Base-by-base conservation (phyloP, 352 stramenopile species). In the Bremia lactucae region DNA sequence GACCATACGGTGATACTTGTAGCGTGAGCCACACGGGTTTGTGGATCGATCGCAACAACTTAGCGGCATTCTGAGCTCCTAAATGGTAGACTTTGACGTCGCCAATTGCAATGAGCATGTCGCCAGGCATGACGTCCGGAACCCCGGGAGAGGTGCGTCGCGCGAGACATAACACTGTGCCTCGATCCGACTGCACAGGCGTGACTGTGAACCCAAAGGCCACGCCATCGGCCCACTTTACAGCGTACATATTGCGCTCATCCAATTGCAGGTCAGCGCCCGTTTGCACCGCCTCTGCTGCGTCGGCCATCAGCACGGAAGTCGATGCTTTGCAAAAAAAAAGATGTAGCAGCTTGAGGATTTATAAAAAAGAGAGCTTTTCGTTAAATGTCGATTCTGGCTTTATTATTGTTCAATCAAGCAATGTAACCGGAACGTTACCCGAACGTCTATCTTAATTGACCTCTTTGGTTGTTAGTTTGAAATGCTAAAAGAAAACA, bases 1-100 rank as follows among this genome's bases (percentile, higher is more conserved):
- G 36, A 21, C 69, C 65, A 47, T 77, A 85, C 3, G 74, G 74
- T 6, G 64, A 80, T 7, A 84, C 39, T 46, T 90, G 78, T 28
- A 90, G 43, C 28, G 65, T 83, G 8, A 90, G 41, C 1, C 56
- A 60, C 42, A 90, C 70, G 31, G 78, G 78, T 50, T 87, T 90
- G 6, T 55, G 53, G 15, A 87, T 71, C 0, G 59, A 72, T 0
- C 75, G 78, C 39, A 90, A 35, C 31, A 78, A 72, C 41, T 73
- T 78, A 18, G 73, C 79, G 13, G 78, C 70, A 36, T 73, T 72
- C 11, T 71, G 62, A 4, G 66, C 53, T 4, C 78, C 78, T 19
- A 90, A 49, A 25, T 84, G 66, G 46, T 86, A 86, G 26, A 87
- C 73, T 20, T 83, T 83, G 45, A 85, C 71, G 44, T 81, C 67